Evolutionary conservation across 257 asterid genomes (phyloP).

Genomic region (Salvia rosmarinus): DNA sequence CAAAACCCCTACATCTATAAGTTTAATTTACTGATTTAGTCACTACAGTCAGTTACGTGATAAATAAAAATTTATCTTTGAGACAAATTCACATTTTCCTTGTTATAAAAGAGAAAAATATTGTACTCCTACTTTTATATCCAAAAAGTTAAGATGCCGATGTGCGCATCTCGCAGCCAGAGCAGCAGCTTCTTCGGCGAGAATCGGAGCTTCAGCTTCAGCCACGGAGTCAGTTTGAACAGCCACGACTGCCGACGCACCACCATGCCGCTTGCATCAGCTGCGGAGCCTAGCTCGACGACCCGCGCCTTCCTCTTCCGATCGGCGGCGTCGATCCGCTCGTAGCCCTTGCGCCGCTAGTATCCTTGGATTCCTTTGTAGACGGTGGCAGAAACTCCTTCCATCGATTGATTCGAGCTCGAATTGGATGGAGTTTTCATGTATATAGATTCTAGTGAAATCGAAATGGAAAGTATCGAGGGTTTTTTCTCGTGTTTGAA

Average conservation of each 20-base stretch:
- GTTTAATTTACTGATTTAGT: too few species aligned
- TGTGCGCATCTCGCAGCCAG: conserved; percentile 60
- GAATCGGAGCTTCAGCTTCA: conserved; percentile 53
- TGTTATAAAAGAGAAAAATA: background rate
- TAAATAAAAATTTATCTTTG: background rate
- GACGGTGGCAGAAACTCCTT: conserved; percentile 40
- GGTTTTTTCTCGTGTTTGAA: too few species aligned
- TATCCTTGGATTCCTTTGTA: conserved; percentile 50
- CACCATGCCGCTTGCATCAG: conserved; percentile 21
- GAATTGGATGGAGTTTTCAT: background rate
- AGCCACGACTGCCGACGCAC: conserved; percentile 53
- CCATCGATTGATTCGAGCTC: conserved; percentile 34
- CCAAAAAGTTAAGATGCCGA: conserved; percentile 29
- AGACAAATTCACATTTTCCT: background rate
- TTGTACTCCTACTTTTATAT: background rate
- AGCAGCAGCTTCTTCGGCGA: conserved; percentile 61
- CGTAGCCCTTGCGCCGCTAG: conserved; percentile 66
- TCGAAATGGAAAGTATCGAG: background rate
- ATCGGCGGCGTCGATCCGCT: conserved; percentile 43
- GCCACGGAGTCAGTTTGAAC: conserved; percentile 46
- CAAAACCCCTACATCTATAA: too few species aligned
- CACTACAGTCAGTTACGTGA: background rate
- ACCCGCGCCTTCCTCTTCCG: conserved; percentile 36
- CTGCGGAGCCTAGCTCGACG: conserved; percentile 36
- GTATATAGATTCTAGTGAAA: background rate